These are phyloP conservation scores for Sporothrix globosa DNA, from an alignment of 2,329 filamentous ascomycete genomes.

Conservation along the genomic window DNA sequence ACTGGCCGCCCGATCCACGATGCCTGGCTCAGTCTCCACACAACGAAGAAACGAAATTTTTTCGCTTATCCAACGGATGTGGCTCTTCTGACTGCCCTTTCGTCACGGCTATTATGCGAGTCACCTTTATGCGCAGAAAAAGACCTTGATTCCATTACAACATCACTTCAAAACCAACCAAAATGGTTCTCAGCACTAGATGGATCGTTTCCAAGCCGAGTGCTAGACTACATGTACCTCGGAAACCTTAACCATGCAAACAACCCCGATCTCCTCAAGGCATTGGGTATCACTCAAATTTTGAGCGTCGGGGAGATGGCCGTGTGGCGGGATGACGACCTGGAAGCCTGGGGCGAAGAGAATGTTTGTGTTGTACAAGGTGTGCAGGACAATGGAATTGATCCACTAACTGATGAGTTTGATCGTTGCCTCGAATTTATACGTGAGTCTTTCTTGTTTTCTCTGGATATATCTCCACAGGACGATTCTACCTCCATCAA, in stretches of 20 bases:
- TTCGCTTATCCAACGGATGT: constrained; percentile 95
- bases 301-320: constrained; percentile 90
- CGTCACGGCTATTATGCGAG: constrained; percentile 72
- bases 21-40: constrained; percentile 86
- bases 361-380: constrained; percentile 81
- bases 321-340: constrained; percentile 73
- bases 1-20: constrained; percentile 78
- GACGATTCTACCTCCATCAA: not conserved
- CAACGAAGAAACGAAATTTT: constrained; percentile 82
- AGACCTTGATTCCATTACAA: constrained; percentile 57
- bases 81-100: constrained; percentile 74
- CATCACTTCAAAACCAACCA: constrained; percentile 64
- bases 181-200: constrained; percentile 82
- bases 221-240: constrained; percentile 93
- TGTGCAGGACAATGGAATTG: constrained; percentile 96
- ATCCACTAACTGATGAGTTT: constrained; percentile 85
- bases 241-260: constrained; percentile 93
- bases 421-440: constrained; percentile 87
- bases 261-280: constrained; percentile 78
- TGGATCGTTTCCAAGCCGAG: constrained; percentile 85
- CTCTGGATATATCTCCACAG: not conserved
- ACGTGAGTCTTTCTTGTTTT: constrained; percentile 61
- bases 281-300: constrained; percentile 82
- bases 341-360: constrained; percentile 72
- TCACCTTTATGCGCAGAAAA: constrained; percentile 61